Percentiles rank a stretch among this genome's conserved stretches.
Conservation (phyloP, 129 eudicot species). For the Dittrichia graveolens region DNA sequence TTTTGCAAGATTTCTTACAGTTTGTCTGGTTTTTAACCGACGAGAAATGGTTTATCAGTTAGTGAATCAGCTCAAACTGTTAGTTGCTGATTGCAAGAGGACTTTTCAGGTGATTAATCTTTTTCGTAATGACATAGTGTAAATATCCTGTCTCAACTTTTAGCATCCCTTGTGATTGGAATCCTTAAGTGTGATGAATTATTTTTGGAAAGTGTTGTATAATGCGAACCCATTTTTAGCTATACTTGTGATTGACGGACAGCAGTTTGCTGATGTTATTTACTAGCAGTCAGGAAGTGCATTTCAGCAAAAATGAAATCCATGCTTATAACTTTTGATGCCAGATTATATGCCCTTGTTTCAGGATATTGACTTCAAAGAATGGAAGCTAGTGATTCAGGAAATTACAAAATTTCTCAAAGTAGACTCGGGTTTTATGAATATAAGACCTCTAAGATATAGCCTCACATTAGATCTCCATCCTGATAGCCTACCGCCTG, state of each 20-base stretch:
- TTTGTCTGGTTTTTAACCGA: constrained; percentile 73
- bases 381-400: constrained; percentile 97
- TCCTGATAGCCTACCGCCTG: constrained; percentile 70
- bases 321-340: too few species aligned
- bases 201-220: too few species aligned
- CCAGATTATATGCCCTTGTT: constrained; percentile 29
- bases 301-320: too few species aligned
- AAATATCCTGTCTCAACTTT: background rate
- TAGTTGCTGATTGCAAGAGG: constrained; percentile 90
- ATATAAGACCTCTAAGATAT: constrained; percentile 89
- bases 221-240: too few species aligned
- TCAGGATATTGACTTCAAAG: constrained; percentile 93
- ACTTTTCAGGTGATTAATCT: constrained; percentile 61
- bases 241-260: too few species aligned
- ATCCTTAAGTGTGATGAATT: background rate
- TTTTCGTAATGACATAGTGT: background rate
- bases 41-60: constrained; percentile 87
- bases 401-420: constrained; percentile 87
- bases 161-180: constrained; percentile 26
- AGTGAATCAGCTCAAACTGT: constrained; percentile 75
- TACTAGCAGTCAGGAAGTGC: too few species aligned
- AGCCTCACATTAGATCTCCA: constrained; percentile 77
- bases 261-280: too few species aligned
- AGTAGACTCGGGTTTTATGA: constrained; percentile 86
- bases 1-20: constrained; percentile 79